Percentiles rank a stretch among this genome's conserved stretches.
Evolutionary conservation across 805 yeast genomes (phyloP).

Genomic region (Teunomyces stri): DNA sequence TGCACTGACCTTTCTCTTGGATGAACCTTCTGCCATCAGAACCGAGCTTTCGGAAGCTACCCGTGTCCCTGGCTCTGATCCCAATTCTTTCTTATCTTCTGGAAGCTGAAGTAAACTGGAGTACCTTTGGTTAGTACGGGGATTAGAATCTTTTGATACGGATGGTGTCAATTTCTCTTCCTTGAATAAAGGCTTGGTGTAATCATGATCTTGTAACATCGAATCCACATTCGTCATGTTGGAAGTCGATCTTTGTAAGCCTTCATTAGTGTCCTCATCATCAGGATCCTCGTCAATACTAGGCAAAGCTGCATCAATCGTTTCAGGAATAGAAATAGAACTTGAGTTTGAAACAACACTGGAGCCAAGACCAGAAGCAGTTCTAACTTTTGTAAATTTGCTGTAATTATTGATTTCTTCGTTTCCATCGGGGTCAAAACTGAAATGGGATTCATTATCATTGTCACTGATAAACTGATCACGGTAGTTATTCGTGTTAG

Average conservation of each 20-base stretch:
- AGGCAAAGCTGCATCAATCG: constrained; percentile 38
- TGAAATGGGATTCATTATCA: constrained; percentile 35
- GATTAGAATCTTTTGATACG: constrained; percentile 8
- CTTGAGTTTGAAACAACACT: constrained; percentile 21
- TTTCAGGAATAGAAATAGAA: constrained; percentile 40
- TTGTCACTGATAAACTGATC: constrained; percentile 48
- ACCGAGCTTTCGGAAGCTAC: neutral
- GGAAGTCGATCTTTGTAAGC: neutral
- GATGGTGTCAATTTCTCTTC: constrained; percentile 28
- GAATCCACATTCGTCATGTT: constrained; percentile 18
- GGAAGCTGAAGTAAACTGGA: constrained; percentile 21
- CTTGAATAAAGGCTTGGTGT: constrained; percentile 18
- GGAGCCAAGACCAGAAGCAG: constrained; percentile 15
- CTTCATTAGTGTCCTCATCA: constrained; percentile 14
- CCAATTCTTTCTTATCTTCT: neutral
- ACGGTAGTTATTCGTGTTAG: constrained; percentile 50
- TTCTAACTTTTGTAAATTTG: constrained; percentile 31
- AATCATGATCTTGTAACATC: constrained; percentile 21
- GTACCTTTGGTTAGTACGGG: constrained; percentile 18
- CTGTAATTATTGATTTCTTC: constrained; percentile 23
- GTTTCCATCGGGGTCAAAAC: constrained; percentile 20
- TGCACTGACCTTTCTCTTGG: constrained; percentile 1
- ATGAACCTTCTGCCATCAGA: neutral
- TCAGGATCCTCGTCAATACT: constrained; percentile 32
- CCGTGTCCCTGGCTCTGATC: neutral